Evolutionary conservation across 768 basidiomycete genomes (phyloP).

Genomic region (Leucocoprinus sp.): DNA sequence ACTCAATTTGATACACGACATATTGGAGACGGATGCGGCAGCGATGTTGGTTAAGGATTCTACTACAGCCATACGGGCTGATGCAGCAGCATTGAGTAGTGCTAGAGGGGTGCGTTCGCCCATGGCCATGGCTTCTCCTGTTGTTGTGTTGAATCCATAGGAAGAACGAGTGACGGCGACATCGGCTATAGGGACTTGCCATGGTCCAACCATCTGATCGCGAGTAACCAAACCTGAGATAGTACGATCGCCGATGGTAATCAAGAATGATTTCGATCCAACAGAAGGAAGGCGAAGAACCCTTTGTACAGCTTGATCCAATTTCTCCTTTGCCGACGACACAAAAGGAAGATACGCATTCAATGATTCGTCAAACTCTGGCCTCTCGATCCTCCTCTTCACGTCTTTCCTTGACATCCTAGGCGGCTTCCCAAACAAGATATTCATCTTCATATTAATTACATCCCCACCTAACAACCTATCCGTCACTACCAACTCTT

Average conservation of each 20-base stretch:
- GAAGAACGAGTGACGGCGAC: constrained; percentile 94
- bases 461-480: constrained; percentile 70
- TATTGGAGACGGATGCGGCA: constrained; percentile 64
- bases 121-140: constrained; percentile 97
- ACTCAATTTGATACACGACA: constrained; percentile 83
- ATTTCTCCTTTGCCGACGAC: constrained; percentile 32
- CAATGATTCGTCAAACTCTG: constrained; percentile 67
- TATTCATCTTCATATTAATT: constrained; percentile 88
- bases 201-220: constrained; percentile 99
- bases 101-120: constrained; percentile 95
- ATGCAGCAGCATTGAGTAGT: constrained; percentile 78
- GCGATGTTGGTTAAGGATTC: constrained; percentile 90
- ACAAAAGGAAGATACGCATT: constrained; percentile 50
- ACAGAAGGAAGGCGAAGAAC: constrained; percentile 89
- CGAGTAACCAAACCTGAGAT: constrained; percentile 92
- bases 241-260: constrained; percentile 94
- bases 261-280: constrained; percentile 93
- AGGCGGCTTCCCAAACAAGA: constrained; percentile 93
- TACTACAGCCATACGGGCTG: constrained; percentile 92
- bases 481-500: constrained; percentile 86
- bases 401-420: constrained; percentile 75
- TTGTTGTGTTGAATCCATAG: constrained; percentile 79
- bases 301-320: constrained; percentile 63
- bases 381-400: constrained; percentile 29
- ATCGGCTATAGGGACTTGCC: constrained; percentile 96